Evolutionary conservation across 495 filamentous ascomycete species (phyloP).

Genomic region (Penicillium atrosanguineum): DNA sequence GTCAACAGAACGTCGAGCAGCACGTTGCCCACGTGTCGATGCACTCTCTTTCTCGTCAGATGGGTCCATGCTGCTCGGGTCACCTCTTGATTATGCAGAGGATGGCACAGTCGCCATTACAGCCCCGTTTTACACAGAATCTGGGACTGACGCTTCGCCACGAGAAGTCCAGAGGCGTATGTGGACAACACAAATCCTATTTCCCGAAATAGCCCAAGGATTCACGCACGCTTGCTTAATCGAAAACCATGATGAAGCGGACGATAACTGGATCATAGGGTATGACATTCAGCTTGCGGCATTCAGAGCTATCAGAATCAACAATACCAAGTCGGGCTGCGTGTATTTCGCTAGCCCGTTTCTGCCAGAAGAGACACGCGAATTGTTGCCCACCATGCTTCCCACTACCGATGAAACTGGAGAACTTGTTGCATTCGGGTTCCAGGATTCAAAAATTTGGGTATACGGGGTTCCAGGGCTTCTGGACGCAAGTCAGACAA

Average conservation of each 20-base stretch:
- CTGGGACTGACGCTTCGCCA: constrained; percentile 43
- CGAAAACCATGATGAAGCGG: constrained; percentile 64
- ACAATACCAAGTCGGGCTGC: constrained; percentile 70
- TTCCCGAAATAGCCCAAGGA: constrained; percentile 71
- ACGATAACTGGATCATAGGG: constrained; percentile 75
- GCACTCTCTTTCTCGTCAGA: constrained; percentile 78
- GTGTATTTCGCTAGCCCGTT: constrained; percentile 78
- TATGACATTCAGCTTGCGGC: constrained; percentile 74
- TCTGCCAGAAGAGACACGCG: constrained; percentile 28
- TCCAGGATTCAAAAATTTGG: constrained; percentile 71
- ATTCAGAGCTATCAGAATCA: constrained; percentile 73
- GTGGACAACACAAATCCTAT: constrained; percentile 88
- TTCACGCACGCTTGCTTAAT: constrained; percentile 76
- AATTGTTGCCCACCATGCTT: constrained; percentile 61
- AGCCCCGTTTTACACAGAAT: constrained; percentile 69
- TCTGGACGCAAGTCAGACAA: constrained; percentile 52
- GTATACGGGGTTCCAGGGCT: constrained; percentile 77
- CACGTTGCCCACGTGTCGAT: constrained; percentile 80
- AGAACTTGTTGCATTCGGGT: constrained; percentile 74
- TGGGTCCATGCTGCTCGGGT: constrained; percentile 81
- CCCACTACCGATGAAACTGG: constrained; percentile 66
- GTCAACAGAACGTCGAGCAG: constrained; percentile 68
- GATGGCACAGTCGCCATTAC: constrained; percentile 75
- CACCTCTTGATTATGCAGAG: constrained; percentile 59
- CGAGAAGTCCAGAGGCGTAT: constrained; percentile 70